phyloP scores from a whole-genome alignment of 495 filamentous ascomycete genomes.

The Xylaria sp. region DNA sequence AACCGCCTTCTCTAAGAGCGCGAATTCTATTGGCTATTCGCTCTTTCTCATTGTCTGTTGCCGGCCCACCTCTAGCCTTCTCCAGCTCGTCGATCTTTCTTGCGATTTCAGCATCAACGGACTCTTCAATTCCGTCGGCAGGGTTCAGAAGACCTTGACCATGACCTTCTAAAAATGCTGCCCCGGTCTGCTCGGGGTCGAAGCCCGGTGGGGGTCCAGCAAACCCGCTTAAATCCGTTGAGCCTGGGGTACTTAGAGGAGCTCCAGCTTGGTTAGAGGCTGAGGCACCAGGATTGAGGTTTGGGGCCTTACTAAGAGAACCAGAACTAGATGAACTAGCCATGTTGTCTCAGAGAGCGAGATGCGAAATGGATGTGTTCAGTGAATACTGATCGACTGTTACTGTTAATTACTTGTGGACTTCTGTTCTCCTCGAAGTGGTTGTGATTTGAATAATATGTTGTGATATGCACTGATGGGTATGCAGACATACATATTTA shows the following conservation, averaged over 20 bases:
- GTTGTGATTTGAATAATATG: background rate
- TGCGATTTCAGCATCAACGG: slow-evolving; percentile 22
- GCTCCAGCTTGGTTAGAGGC: background rate
- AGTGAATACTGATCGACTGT: background rate
- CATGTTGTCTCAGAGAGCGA: background rate
- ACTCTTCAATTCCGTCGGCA: background rate
- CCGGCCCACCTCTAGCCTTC: background rate
- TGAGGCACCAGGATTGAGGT: background rate
- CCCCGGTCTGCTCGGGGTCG: slow-evolving; percentile 13
- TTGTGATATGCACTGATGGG: background rate
- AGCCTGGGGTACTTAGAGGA: background rate
- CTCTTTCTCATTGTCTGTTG: background rate
- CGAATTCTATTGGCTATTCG: slow-evolving; percentile 17
- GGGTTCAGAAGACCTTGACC: background rate
- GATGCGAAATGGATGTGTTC: background rate
- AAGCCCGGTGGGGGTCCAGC: slow-evolving; percentile 29
- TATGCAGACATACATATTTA: too few species aligned
- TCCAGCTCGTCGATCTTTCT: slow-evolving; percentile 15
- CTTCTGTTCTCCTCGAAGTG: background rate
- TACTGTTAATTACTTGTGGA: background rate
- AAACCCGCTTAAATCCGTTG: slow-evolving; percentile 12
- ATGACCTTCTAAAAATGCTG: background rate
- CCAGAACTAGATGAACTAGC: background rate
- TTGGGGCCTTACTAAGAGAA: background rate
- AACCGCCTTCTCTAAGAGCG: slow-evolving; percentile 21